Evolutionary conservation across 306 rosid species (phyloP).

Genomic region (Purshia tridentata): DNA sequence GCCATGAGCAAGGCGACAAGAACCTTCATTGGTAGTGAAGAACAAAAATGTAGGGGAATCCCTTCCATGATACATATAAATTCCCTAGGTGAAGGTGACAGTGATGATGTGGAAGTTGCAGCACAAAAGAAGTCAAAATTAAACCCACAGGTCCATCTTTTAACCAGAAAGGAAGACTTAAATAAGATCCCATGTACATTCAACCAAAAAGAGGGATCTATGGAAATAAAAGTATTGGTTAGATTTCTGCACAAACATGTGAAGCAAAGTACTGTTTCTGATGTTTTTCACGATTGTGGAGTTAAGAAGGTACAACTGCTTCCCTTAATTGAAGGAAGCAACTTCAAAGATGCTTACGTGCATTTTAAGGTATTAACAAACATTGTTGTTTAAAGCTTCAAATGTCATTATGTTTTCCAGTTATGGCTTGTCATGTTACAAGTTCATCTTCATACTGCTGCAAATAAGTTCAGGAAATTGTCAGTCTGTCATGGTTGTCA

Average conservation of each 20-base stretch:
- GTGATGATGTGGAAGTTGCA: conserved; percentile 1
- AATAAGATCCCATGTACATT: neutral
- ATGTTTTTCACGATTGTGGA: conserved; percentile 9
- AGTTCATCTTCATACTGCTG: neutral
- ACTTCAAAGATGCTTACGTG: conserved; percentile 21
- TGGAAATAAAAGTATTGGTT: conserved; percentile 22
- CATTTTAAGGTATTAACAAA: conserved; percentile 20
- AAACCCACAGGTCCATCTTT: neutral
- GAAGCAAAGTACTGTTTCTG: neutral
- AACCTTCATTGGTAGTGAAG: neutral
- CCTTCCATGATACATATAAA: neutral
- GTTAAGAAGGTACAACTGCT: conserved; percentile 1
- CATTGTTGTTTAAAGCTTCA: neutral
- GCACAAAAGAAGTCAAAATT: neutral
- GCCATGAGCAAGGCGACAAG: neutral
- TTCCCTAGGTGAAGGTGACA: neutral
- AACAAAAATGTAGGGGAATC: neutral
- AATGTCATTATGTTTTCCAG: neutral
- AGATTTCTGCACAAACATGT: conserved; percentile 11
- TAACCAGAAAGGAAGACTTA: conserved; percentile 1
- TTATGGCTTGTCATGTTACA: neutral
- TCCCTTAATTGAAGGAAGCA: conserved; percentile 19
- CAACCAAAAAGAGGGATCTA: neutral
- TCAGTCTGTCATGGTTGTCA: neutral
- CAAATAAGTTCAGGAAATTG: neutral